phyloP scores from a whole-genome alignment of 352 stramenopile species.

The Globisporangium paddicum region DNA sequence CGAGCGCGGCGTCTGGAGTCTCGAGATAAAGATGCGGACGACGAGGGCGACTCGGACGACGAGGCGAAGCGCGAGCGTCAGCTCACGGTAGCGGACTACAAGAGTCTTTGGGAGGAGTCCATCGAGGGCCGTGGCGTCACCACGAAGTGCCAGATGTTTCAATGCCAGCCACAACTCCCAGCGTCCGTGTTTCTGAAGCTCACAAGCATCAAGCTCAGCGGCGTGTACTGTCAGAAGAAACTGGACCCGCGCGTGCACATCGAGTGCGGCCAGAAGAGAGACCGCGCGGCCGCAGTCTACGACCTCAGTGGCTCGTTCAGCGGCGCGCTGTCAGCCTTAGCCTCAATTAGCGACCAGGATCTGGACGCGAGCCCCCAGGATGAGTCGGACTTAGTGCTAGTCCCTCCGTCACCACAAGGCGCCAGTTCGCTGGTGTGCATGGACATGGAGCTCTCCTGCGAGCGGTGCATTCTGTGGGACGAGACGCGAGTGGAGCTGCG shows the following conservation, averaged over 20 bases:
- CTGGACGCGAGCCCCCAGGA: conserved; percentile 5
- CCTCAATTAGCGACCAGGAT: background rate
- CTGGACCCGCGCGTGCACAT: conserved; percentile 50
- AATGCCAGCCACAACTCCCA: conserved; percentile 26
- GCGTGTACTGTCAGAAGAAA: conserved; percentile 41
- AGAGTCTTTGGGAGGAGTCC: conserved; percentile 38
- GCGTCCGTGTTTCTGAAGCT: conserved; percentile 30
- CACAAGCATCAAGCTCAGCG: conserved; percentile 32
- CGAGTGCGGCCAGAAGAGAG: conserved; percentile 29
- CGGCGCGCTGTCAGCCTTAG: background rate
- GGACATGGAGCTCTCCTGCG: conserved; percentile 39
- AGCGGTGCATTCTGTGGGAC: conserved; percentile 50
- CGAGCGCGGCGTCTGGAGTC: conserved; percentile 4
- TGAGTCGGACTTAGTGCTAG: background rate
- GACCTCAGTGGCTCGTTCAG: conserved; percentile 22
- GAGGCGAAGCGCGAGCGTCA: conserved; percentile 23
- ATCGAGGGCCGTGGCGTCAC: conserved; percentile 28
- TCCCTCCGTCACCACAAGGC: background rate
- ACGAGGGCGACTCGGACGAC: conserved; percentile 12
- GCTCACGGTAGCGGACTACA: conserved; percentile 36
- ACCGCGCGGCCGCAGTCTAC: conserved; percentile 12
- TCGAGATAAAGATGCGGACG: conserved; percentile 5
- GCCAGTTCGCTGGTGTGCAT: conserved; percentile 2
- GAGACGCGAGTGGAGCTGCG: conserved; percentile 55
- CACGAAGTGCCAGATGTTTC: conserved; percentile 13